Evolutionary conservation across 768 basidiomycete genomes (phyloP), one percentile per base, ranked within the genome.

Genomic region (Termitomyces sp.): DNA sequence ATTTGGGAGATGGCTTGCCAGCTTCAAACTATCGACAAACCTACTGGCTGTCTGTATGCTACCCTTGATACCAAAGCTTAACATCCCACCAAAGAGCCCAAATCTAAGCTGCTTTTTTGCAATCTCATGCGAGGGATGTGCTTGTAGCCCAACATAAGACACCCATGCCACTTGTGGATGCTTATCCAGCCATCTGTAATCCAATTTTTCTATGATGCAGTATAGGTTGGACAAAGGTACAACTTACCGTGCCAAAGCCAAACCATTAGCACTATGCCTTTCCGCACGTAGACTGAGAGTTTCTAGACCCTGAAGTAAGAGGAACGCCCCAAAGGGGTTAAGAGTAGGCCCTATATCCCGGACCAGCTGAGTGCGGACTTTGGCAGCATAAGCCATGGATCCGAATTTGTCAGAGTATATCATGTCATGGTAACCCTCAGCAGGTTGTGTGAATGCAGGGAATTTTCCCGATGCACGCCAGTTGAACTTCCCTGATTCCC

Each of bases 21-120:
- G 77, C 65, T 79, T 82, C 54, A 94, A 77, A 59, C 69, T 77
- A 62, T 94, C 90, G 14, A 93, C 87, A 26, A 87, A 74, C 57
- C 77, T 77, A 70, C 80, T 82, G 6, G 85, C 86, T 2, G 67
- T 67, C 50, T 70, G 68, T 1, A 72, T 69, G 53, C 78, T 77
- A 20, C 85, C 88, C 64, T 84, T 84, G 61, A 91, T 70, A 7
- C 91, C 92, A 63, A 94, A 92, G 71, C 78, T 88, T 48, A 94
- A 71, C 58, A 94, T 80, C 20, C 90, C 91, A 6, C 91, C 88
- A 57, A 75, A 92, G 3, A 74, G 71, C 49, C 79, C 75, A 2
- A 72, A 68, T 6, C 86, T 77, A 49, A 92, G 72, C 22, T 84
- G 72, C 59, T 77, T 72, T 62, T 78, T 75, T 4, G 89, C 90